Evolutionary conservation across 495 filamentous ascomycete genomes (phyloP).

Genomic region (Penicillium psychrofluorescens): DNA sequence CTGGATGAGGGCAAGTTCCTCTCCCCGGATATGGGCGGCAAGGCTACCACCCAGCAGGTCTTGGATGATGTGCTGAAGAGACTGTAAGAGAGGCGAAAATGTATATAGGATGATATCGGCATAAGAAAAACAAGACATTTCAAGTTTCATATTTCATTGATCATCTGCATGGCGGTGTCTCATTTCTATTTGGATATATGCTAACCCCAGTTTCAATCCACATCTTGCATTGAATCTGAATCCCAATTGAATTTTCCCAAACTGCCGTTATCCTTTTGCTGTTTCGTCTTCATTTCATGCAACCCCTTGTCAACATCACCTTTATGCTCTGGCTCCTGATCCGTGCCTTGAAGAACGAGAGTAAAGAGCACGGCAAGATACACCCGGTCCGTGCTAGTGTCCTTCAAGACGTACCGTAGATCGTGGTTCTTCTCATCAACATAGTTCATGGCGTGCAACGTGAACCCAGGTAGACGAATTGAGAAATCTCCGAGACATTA

Average conservation of each 20-base stretch:
- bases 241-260: slow-evolving; percentile 22
- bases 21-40: slow-evolving; percentile 88
- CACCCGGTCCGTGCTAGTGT: slow-evolving; percentile 57
- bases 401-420: slow-evolving; percentile 82
- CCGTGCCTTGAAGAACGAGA: slow-evolving; percentile 37
- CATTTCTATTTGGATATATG: not conserved
- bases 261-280: slow-evolving; percentile 2
- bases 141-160: no score
- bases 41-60: slow-evolving; percentile 80
- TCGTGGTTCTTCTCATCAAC: slow-evolving; percentile 73
- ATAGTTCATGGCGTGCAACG: slow-evolving; percentile 67
- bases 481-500: slow-evolving; percentile 49
- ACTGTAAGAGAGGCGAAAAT: slow-evolving; percentile 46
- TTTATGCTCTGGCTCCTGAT: slow-evolving; percentile 4
- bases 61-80: slow-evolving; percentile 82
- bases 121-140: no score
- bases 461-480: slow-evolving; percentile 73
- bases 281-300: slow-evolving; percentile 1
- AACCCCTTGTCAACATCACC: not conserved
- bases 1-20: slow-evolving; percentile 74
- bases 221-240: slow-evolving; percentile 13
- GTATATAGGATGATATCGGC: slow-evolving; percentile 5
- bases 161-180: not conserved
- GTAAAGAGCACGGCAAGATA: slow-evolving; percentile 78
- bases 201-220: slow-evolving; percentile 4